phyloP scores from a whole-genome alignment of 257 asterid species.

The Solanum peruvianum region DNA sequence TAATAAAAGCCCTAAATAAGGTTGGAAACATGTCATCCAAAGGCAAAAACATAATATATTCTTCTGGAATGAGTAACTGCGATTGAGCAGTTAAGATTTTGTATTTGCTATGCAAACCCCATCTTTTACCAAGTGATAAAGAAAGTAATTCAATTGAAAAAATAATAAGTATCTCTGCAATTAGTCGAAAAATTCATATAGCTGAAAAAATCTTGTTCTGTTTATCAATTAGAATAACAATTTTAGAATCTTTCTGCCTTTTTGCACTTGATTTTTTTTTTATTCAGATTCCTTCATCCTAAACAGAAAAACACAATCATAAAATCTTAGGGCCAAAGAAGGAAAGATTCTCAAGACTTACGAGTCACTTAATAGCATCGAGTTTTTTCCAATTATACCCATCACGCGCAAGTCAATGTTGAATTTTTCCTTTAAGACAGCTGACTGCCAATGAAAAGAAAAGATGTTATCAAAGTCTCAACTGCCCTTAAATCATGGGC shows the following conservation, averaged over 20 bases:
- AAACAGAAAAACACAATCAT: not conserved
- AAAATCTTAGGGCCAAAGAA: not conserved
- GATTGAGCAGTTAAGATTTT: not conserved
- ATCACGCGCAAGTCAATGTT: constrained; percentile 92
- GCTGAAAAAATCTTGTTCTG: not conserved
- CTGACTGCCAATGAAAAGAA: constrained; percentile 44
- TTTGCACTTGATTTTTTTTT: not conserved
- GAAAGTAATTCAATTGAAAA: not conserved
- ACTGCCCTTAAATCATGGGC: not conserved
- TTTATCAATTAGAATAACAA: not conserved
- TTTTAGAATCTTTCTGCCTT: not conserved
- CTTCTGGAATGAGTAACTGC: not conserved
- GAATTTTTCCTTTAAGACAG: constrained; percentile 83
- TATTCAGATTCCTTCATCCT: not conserved
- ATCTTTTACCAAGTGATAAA: not conserved
- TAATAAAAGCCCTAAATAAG: not conserved
- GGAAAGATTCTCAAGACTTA: constrained; percentile 24
- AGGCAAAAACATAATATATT: not conserved
- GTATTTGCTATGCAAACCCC: not conserved
- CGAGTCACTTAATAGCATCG: constrained; percentile 72
- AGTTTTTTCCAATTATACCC: constrained; percentile 72
- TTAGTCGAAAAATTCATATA: not conserved
- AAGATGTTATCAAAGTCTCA: not conserved
- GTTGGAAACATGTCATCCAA: not conserved
- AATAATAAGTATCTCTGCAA: not conserved